Evolutionary conservation across 2,329 filamentous ascomycete species (phyloP).

Genomic region (Plenodomus lindquistii): DNA sequence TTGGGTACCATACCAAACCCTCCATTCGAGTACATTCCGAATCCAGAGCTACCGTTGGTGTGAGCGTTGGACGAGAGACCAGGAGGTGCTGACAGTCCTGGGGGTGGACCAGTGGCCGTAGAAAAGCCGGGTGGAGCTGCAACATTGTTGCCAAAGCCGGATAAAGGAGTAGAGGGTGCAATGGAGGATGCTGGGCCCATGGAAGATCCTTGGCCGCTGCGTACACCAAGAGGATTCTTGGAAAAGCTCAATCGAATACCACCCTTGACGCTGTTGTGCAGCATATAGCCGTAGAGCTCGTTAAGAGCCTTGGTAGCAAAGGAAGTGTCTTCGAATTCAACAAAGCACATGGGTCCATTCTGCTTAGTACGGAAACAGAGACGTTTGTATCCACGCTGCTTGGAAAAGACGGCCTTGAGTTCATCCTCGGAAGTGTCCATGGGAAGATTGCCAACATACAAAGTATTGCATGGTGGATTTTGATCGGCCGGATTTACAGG

Average conservation of each 20-base stretch:
- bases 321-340: conserved; percentile 93
- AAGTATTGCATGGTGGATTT: conserved; percentile 95
- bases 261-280: conserved; percentile 92
- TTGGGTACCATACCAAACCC: conserved; percentile 41
- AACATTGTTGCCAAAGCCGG: conserved; percentile 61
- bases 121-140: conserved; percentile 63
- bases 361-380: conserved; percentile 93
- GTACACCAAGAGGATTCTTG: conserved; percentile 93
- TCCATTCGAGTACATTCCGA: conserved; percentile 44
- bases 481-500: conserved; percentile 93
- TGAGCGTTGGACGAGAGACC: conserved; percentile 58
- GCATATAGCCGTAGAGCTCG: conserved; percentile 81
- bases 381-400: conserved; percentile 91
- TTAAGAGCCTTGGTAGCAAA: conserved; percentile 90
- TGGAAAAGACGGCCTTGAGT: conserved; percentile 89
- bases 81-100: conserved; percentile 76
- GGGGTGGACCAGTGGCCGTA: conserved; percentile 75
- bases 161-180: conserved; percentile 56
- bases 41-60: conserved; percentile 35
- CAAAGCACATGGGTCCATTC: conserved; percentile 98
- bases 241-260: conserved; percentile 96
- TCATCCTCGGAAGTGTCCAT: conserved; percentile 94
- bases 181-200: conserved; percentile 57
- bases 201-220: conserved; percentile 69
- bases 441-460: conserved; percentile 96